Percentiles rank a stretch among this genome's conserved stretches.
These are phyloP conservation scores for Bolboschoenoplectus hybrid DNA, from an alignment of 202 grass and related monocot species.

Conservation along the genomic window DNA sequence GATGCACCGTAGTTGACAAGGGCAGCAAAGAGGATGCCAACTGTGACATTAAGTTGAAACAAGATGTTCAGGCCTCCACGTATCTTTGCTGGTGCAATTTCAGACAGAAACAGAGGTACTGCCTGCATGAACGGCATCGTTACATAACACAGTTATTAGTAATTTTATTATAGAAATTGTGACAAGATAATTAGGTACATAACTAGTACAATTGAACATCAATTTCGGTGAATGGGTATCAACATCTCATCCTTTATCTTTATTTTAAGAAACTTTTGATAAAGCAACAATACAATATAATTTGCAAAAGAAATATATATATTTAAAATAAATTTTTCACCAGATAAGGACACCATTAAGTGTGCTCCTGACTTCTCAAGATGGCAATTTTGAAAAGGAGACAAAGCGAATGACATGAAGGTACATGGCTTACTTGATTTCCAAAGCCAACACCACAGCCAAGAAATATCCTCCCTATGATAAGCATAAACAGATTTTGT, in stretches of 20 bases:
- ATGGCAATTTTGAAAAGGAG: not conserved
- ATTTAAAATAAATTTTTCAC: not conserved
- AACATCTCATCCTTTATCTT: not conserved
- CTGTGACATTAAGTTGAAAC: slow-evolving; percentile 58
- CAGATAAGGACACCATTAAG: not conserved
- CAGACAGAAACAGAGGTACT: slow-evolving; percentile 47
- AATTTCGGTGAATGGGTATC: not conserved
- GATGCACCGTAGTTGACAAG: slow-evolving; percentile 50
- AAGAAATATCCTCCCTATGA: slow-evolving; percentile 39
- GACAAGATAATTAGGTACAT: not conserved
- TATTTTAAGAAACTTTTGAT: not conserved
- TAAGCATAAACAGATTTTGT: slow-evolving; percentile 31
- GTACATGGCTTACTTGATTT: slow-evolving; percentile 45
- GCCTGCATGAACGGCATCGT: slow-evolving; percentile 33
- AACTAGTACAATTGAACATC: not conserved
- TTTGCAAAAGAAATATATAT: not conserved
- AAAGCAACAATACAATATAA: not conserved
- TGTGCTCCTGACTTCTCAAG: not conserved
- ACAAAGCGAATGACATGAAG: slow-evolving; percentile 18
- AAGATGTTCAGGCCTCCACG: slow-evolving; percentile 54
- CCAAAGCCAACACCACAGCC: slow-evolving; percentile 40
- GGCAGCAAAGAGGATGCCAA: slow-evolving; percentile 53
- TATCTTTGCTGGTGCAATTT: slow-evolving; percentile 47
- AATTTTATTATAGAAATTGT: not conserved
- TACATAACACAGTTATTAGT: not conserved